Base-by-base conservation (phyloP, 2,329 filamentous ascomycete genomes). In the Simplicillium sp. region DNA sequence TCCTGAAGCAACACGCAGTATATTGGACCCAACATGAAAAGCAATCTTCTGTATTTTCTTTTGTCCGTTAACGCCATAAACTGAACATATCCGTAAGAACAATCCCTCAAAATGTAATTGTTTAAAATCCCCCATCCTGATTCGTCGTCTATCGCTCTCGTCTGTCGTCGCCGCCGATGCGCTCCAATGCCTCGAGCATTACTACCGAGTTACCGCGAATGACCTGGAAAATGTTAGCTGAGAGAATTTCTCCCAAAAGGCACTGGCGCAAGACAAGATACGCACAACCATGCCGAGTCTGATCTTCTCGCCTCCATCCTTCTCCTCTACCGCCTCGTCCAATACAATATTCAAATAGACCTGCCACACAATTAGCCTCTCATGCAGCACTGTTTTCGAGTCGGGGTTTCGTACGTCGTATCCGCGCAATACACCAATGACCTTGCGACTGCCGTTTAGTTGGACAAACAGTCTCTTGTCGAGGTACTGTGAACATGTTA, bases 391-490 rank as follows among this genome's bases (percentile, higher is more conserved):
- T 18, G 29, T 17, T 7, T 7, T 18, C 29, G 20, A 11, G 2
- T 17, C 11, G 3, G 2, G 11, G 3, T n/a, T 2, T 12, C 3
- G 34, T 32, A 96, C 92, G 80, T 98, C 92, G 65, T 97, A 98
- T 45, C 92, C 92, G 50, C 92, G 82, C 44, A 98, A 76, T 39
- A 95, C 77, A 42, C 94, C 92, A 62, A 95, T 87, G 47, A 98
- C 90, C 67, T 95, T 97, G 62, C 92, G 85, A 65, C 89, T 95
- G 58, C 92, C 92, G 66, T 98, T 98, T 41, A 98, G 73, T 66
- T 98, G 90, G 51, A 97, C 88, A 65, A 96, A 95, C 59, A 98
- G 78, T 67, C 90, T 80, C 80, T 98, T 98, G 75, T 98, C 92
- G 67, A 98, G 88, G 67, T 98, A 98, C 92, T 98, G 55, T 38